These are phyloP conservation scores for Dendrobium officinale DNA, from an alignment of 106 monocot genomes.

Conservation along the genomic window DNA sequence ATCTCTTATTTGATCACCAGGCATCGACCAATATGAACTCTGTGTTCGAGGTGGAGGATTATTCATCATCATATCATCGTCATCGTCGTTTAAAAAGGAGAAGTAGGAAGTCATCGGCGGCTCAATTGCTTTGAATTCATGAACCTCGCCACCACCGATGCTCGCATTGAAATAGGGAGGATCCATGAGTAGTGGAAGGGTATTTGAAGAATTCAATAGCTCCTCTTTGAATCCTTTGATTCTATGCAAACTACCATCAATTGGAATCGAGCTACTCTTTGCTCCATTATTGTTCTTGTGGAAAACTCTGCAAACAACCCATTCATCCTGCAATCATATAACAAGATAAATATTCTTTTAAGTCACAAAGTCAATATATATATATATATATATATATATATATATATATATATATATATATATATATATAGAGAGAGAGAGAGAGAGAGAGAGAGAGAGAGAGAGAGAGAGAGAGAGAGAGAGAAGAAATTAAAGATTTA, in stretches of 20 bases:
- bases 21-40: neutral
- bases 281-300: conserved; percentile 1
- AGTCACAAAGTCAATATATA: neutral
- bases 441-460: too few species aligned
- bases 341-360: neutral
- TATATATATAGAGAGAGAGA: too few species aligned
- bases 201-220: neutral
- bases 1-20: neutral
- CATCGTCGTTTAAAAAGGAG: neutral
- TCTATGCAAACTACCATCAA: neutral
- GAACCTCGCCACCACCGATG: neutral
- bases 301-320: conserved; percentile 10
- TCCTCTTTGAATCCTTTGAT: neutral
- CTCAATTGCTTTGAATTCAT: neutral
- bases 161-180: neutral
- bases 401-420: too few species aligned
- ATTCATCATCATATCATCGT: neutral
- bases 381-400: too few species aligned
- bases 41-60: neutral
- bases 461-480: too few species aligned
- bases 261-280: neutral
- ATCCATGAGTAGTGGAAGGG: neutral
- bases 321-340: conserved; percentile 8
- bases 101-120: neutral
- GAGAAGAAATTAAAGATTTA: neutral